A percentile compares a stretch with the other conserved stretches of the same genome.
Conservation (phyloP, 257 asterid genomes). For the Solanum sparsipilum region DNA sequence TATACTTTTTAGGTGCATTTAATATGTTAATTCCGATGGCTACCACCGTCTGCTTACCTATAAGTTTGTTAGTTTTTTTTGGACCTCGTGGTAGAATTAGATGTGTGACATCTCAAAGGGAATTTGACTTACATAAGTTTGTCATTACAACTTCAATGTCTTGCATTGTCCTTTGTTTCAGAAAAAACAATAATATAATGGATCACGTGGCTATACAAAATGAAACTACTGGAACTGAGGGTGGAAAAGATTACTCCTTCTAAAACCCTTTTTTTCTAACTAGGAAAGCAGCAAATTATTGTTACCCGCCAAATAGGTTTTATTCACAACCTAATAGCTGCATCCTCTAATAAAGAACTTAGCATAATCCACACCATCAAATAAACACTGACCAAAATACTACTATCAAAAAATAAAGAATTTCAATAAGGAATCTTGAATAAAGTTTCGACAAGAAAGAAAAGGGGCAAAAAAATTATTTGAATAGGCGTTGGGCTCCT, state of each 20-base stretch:
- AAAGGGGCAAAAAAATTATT: not conserved
- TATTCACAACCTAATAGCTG: no score
- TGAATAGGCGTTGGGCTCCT: constrained; percentile 2
- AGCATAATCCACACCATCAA: not conserved
- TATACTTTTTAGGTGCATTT: not conserved
- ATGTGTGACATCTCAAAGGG: not conserved
- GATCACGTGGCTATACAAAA: not conserved
- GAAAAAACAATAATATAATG: not conserved
- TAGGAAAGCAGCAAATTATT: no score
- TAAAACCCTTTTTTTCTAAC: no score
- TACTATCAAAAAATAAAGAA: not conserved
- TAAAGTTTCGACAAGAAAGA: no score
- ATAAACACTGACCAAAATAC: not conserved
- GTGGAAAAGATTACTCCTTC: not conserved
- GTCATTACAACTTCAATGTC: not conserved
- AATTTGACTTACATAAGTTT: not conserved
- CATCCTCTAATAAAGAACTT: not conserved
- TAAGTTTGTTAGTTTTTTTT: not conserved
- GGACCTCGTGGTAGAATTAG: not conserved
- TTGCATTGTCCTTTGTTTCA: not conserved
- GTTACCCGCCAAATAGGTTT: no score
- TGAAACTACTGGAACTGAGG: not conserved
- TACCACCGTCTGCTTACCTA: not conserved
- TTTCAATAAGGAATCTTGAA: no score
- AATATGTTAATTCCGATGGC: not conserved